Evolutionary conservation across 352 stramenopile species (phyloP), one percentile per base, ranked within the genome.

Genomic region (Pythium sp.): DNA sequence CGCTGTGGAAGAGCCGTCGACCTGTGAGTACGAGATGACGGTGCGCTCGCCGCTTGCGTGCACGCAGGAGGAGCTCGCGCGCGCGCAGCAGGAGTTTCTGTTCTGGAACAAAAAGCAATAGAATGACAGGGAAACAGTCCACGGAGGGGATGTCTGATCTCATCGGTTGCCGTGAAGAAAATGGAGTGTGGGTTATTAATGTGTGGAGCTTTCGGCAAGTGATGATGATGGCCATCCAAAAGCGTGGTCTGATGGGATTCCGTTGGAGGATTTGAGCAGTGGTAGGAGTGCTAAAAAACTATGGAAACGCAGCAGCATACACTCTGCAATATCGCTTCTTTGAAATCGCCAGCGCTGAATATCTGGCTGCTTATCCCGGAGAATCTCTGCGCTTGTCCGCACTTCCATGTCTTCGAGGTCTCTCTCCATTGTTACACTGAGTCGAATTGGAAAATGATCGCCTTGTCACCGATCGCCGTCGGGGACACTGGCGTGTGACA

Each of bases 1-100:
- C 11, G 86, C 79, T n/a, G 91, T 97, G 0, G 89, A 98, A 49
- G 94, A 98, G 74, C 93, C 94, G 22, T 91, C 93, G 57, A 98
- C 92, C 2, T 98, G 94, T 71, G 72, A 90, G 32, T 98, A 98
- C 72, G 84, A 95, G 24, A 94, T 98, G 74, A 65, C 70, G 30
- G 83, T 97, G 72, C 82, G 69, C 32, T 86, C 87, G 56, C 81
- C 81, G 30, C 69, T 86, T 7, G 81, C 80, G 4, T 95, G 87
- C 60, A 88, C 83, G n/a, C 15, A 71, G 49, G 68, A 82, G 20
- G 76, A 79, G 36, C 69, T 91, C 3, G 69, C 66, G 0, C 66
- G 79, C 18, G 83, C 82, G 12, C 62, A 81, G 61, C 54, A 71
- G n/a, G 79, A 86, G 22, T 63, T 88, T 15, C 72, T 72, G 4